A percentile compares a stretch with the other conserved stretches of the same genome.
These are phyloP conservation scores for Debaryomyces psychrophilus DNA, from an alignment of 1,139 yeast species.

Conservation along the genomic window DNA sequence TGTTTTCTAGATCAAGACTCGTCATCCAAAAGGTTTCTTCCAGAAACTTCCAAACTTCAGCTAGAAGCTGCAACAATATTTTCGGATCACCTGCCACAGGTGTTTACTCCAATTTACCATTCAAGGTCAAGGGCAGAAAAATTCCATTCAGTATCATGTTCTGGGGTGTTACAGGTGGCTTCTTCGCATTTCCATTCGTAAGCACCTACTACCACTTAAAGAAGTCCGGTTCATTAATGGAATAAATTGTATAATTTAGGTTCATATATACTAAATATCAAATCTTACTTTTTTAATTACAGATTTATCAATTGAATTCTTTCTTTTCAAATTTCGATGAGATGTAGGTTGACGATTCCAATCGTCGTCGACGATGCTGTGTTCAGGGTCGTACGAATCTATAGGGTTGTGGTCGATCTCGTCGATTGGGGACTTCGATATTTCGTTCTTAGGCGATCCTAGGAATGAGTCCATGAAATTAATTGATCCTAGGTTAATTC, in stretches of 20 bases:
- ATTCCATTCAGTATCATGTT: constrained; percentile 82
- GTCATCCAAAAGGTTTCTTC: constrained; percentile 25
- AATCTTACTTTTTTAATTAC: constrained; percentile 34
- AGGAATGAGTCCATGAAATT: constrained; percentile 23
- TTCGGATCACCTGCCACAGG: constrained; percentile 69
- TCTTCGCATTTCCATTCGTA: constrained; percentile 66
- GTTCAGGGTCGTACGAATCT: constrained; percentile 26
- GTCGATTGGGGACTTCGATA: constrained; percentile 11
- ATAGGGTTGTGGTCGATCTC: constrained; percentile 17
- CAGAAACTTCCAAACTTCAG: constrained; percentile 46
- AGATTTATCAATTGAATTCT: constrained; percentile 15
- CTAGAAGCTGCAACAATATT: constrained; percentile 37
- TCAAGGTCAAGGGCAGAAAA: constrained; percentile 89
- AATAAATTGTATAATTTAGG: constrained; percentile 14
- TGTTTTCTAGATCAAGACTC: constrained; percentile 31
- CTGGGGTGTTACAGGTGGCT: constrained; percentile 73
- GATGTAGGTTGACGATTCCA: background rate
- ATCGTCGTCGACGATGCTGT: constrained; percentile 11
- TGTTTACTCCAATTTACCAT: constrained; percentile 89
- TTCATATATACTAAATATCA: constrained; percentile 18
- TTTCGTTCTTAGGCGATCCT: constrained; percentile 20
- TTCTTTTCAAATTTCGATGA: constrained; percentile 24
- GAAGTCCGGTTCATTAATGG: constrained; percentile 65
- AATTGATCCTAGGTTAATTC: constrained; percentile 21
- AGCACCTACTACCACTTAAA: constrained; percentile 70